Evolutionary conservation across 2,329 filamentous ascomycete species (phyloP), one percentile per base, ranked within the genome.

Genomic region (Pseudocercospora ulei): DNA sequence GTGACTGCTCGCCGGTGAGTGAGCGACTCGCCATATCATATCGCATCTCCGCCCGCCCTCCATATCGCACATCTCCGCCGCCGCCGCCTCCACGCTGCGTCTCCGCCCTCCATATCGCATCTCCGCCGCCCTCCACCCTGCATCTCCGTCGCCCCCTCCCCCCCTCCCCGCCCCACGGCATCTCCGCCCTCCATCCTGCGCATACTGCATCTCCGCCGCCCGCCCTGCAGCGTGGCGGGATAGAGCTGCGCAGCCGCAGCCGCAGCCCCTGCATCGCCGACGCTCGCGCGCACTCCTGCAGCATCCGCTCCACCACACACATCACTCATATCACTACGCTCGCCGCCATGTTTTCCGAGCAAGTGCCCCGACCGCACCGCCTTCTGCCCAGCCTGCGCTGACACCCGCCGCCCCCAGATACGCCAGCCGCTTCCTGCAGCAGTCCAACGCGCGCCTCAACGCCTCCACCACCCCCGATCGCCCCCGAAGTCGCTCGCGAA

Each of bases 341-440:
- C 28, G 37, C 41, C 35, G 50, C 48, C 62, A 85, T 86, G 81
- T 85, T 85, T 66, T 93, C 85, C 41, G 85, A 93, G 85, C 92
- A 72, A 67, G 83, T 52, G 11, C 20, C 17, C 12, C n/a, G 12
- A 18, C 44, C 11, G 40, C 16, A 52, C 58, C 56, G 55, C 56
- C 54, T 48, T 26, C 46, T 46, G 40, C 37, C 49, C 49, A 50
- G 49, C 31, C 5, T 23, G 20, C 9, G 5, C 5, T 6, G 5
- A 6, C 5, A 23, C 20, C 5, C 9, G 47, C 47, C 48, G 33
- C 31, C 37, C 37, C 38, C 37, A 38, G 57, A 95, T 90, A 96
- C 79, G 90, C 90, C 56, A 96, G 88, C 52, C 81, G 80, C 54
- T 98, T 98, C 62, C 77, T 98, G 55, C 84, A 87, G 46, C 90